Percentiles rank a stretch among this genome's conserved stretches.
These are phyloP conservation scores for Thielaviopsis musarum DNA, from an alignment of 2,329 filamentous ascomycete species.

Conservation along the genomic window DNA sequence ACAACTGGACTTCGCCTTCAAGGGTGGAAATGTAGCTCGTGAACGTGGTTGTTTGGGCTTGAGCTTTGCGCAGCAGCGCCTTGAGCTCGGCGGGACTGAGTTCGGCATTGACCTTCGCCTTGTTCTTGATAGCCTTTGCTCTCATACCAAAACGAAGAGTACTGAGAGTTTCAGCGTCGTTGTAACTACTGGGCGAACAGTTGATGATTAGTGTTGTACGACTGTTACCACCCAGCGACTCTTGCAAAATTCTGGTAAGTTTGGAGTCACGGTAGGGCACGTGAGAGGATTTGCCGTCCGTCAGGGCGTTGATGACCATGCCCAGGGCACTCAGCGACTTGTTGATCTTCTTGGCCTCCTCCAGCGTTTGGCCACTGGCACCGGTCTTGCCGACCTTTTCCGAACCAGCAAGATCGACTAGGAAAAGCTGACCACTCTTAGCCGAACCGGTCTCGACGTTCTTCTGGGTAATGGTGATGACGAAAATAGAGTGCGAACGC, in stretches of 20 bases:
- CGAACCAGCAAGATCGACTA: constrained; percentile 94
- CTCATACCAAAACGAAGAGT: constrained; percentile 89
- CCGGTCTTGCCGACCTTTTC: constrained; percentile 99
- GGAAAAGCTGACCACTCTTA: constrained; percentile 89
- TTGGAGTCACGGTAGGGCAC: constrained; percentile 97
- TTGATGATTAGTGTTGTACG: constrained; percentile 98
- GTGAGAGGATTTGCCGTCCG: constrained; percentile 91
- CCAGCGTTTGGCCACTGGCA: constrained; percentile 87
- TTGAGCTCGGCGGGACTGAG: constrained; percentile 93
- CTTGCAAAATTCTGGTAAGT: constrained; percentile 90
- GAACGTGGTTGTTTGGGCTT: constrained; percentile 75
- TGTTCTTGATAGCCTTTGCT: constrained; percentile 98
- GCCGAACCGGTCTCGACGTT: constrained; percentile 91
- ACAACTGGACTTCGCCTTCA: constrained; percentile 70
- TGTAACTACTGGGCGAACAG: constrained; percentile 97
- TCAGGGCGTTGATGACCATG: constrained; percentile 97
- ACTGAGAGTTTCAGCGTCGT: constrained; percentile 84
- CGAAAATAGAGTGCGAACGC: constrained; percentile 94
- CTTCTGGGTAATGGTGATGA: constrained; percentile 93
- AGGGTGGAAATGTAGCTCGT: constrained; percentile 70
- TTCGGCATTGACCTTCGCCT: constrained; percentile 98
- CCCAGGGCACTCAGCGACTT: constrained; percentile 95
- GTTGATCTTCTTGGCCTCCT: constrained; percentile 99
- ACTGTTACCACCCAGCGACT: constrained; percentile 93
- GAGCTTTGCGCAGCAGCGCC: constrained; percentile 77